Percentiles rank a stretch among this genome's conserved stretches.
phyloP scores from a whole-genome alignment of 305 asterid species.

The Euphrasia arctica region DNA sequence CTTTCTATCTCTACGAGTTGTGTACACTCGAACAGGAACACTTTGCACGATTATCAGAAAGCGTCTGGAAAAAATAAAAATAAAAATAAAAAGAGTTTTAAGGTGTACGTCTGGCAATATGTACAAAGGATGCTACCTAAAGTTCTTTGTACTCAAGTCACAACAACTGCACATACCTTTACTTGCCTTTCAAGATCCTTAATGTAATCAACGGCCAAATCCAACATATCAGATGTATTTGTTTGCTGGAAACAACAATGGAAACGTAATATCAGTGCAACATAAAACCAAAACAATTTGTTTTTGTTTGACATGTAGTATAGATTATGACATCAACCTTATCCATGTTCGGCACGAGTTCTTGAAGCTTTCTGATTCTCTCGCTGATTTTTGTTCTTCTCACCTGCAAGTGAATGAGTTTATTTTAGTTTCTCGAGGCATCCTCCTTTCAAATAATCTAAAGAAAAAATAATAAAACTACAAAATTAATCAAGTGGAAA shows the following conservation, averaged over 20 bases:
- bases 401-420: constrained; percentile 42
- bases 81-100: too few species aligned
- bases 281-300: not conserved
- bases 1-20: constrained; percentile 23
- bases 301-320: not conserved
- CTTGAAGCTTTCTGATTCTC: constrained; percentile 85
- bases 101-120: constrained; percentile 9
- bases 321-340: constrained; percentile 41
- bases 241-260: constrained; percentile 66
- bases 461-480: too few species aligned
- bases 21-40: constrained; percentile 53
- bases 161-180: constrained; percentile 39
- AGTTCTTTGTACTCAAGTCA: not conserved
- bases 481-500: too few species aligned
- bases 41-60: constrained; percentile 52
- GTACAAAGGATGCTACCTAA: not conserved
- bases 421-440: too few species aligned
- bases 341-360: constrained; percentile 94
- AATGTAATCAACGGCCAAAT: constrained; percentile 89
- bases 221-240: constrained; percentile 91
- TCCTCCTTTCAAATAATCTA: too few species aligned
- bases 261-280: not conserved
- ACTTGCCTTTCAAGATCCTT: constrained; percentile 68
- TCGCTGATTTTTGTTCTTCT: constrained; percentile 84
- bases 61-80: constrained; percentile 34